Evolutionary conservation across 805 yeast species (phyloP).

Genomic region (Yamadazyma paraphyllophila): DNA sequence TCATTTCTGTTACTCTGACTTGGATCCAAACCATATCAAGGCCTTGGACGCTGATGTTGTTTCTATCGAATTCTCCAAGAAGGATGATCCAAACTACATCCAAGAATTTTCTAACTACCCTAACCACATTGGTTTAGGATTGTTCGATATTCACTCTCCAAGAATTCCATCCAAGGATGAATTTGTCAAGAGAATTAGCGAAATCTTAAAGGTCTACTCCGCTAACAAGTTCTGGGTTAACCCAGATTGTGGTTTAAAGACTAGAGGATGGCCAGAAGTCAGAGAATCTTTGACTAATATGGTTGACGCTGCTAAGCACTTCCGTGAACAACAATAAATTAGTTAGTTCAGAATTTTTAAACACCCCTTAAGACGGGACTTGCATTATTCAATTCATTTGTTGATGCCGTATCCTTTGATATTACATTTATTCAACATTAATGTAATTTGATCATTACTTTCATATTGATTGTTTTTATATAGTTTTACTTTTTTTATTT

Average conservation of each 20-base stretch:
- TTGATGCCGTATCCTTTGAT: conserved; percentile 30
- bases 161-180: conserved; percentile 98
- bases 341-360: conserved; percentile 9
- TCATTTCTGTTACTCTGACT: conserved; percentile 99
- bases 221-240: conserved; percentile 99
- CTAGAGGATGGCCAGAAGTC: conserved; percentile 99
- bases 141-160: conserved; percentile 99
- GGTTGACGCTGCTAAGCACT: conserved; percentile 98
- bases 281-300: conserved; percentile 92
- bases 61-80: conserved; percentile 98
- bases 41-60: conserved; percentile 99
- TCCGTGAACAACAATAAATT: conserved; percentile 48
- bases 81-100: conserved; percentile 98
- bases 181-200: conserved; percentile 89
- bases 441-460: conserved; percentile 30
- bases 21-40: conserved; percentile 99
- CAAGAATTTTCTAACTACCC: conserved; percentile 98
- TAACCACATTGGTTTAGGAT: conserved; percentile 99
- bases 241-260: conserved; percentile 99
- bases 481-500: conserved; percentile 13
- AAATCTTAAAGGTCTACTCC: conserved; percentile 95
- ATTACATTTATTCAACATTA: conserved; percentile 52
- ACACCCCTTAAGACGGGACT: conserved; percentile 13
- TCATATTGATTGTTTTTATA: conserved; percentile 11
- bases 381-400: conserved; percentile 44